Evolutionary conservation across 257 asterid species (phyloP).

Genomic region (Solanum stenotomum): DNA sequence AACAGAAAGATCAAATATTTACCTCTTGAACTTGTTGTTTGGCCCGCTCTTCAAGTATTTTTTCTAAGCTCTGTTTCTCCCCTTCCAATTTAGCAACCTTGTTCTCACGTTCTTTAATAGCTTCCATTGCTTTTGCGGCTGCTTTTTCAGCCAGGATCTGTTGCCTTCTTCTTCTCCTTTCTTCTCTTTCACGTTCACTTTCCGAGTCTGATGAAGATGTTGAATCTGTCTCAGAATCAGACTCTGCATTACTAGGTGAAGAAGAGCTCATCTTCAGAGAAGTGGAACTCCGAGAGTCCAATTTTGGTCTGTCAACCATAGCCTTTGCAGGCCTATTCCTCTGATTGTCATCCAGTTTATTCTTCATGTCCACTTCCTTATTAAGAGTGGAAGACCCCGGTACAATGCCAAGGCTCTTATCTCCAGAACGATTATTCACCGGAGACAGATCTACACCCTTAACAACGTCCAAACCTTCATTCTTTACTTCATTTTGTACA

Average conservation of each 20-base stretch:
- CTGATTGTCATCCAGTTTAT: conserved; percentile 20
- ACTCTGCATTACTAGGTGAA: conserved; percentile 51
- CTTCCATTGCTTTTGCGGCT: conserved; percentile 76
- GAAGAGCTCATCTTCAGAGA: conserved; percentile 47
- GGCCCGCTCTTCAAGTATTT: conserved; percentile 85
- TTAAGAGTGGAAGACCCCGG: conserved; percentile 21
- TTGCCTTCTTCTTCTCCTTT: conserved; percentile 77
- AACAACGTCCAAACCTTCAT: conserved; percentile 21
- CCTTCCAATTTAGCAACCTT: conserved; percentile 89
- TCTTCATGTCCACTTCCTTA: conserved; percentile 28
- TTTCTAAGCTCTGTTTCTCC: conserved; percentile 91
- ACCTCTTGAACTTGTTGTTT: conserved; percentile 94
- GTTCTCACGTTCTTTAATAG: conserved; percentile 85
- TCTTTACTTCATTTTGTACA: conserved; percentile 16
- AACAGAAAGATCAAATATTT: conserved; percentile 3
- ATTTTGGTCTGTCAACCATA: conserved; percentile 21
- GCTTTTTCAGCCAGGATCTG: conserved; percentile 88
- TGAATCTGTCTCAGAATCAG: conserved; percentile 68
- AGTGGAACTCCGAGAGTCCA: conserved; percentile 26
- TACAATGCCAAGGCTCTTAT: neutral
- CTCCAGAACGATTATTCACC: conserved; percentile 11
- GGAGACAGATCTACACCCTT: conserved; percentile 24
- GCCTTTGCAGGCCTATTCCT: conserved; percentile 17
- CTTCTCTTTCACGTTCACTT: conserved; percentile 83
- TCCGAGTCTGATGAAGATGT: conserved; percentile 76